These are phyloP conservation scores for Tilletiopsis washingtonensis DNA, from an alignment of 1,284 basidiomycete genomes.

Conservation along the genomic window DNA sequence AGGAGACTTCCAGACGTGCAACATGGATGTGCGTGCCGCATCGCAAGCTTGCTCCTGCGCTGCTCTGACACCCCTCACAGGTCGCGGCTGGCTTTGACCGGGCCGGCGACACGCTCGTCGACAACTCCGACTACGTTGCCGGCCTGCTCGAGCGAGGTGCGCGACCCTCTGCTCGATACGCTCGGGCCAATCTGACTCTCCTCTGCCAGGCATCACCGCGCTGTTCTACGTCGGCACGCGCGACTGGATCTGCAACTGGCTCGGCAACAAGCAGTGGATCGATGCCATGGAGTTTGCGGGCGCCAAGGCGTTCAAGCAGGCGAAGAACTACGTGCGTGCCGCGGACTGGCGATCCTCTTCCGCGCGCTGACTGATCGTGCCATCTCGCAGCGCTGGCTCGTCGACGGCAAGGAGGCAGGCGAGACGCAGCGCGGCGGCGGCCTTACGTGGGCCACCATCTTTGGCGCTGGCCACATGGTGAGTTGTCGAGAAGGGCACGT, in stretches of 20 bases:
- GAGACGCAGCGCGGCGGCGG: slow-evolving; percentile 16
- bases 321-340: slow-evolving; percentile 16
- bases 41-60: neutral
- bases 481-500: neutral
- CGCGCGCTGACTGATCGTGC: neutral
- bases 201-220: no score
- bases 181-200: no score
- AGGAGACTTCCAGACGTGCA: slow-evolving; percentile 29
- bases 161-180: no score
- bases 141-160: slow-evolving; percentile 66
- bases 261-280: slow-evolving; percentile 28
- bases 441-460: slow-evolving; percentile 27
- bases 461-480: slow-evolving; percentile 31
- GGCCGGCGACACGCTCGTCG: slow-evolving; percentile 14
- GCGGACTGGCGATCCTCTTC: neutral
- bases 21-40: neutral
- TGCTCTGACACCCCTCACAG: slow-evolving; percentile 5
- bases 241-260: slow-evolving; percentile 44
- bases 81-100: slow-evolving; percentile 13
- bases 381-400: slow-evolving; percentile 13
- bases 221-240: slow-evolving; percentile 62
- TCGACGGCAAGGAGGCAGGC: slow-evolving; percentile 21
- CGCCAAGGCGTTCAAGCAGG: slow-evolving; percentile 8
- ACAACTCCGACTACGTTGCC: slow-evolving; percentile 54
- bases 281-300: slow-evolving; percentile 16